Conservation (phyloP, 163 green algal genomes). For the Smithsoniella earleae region DNA sequence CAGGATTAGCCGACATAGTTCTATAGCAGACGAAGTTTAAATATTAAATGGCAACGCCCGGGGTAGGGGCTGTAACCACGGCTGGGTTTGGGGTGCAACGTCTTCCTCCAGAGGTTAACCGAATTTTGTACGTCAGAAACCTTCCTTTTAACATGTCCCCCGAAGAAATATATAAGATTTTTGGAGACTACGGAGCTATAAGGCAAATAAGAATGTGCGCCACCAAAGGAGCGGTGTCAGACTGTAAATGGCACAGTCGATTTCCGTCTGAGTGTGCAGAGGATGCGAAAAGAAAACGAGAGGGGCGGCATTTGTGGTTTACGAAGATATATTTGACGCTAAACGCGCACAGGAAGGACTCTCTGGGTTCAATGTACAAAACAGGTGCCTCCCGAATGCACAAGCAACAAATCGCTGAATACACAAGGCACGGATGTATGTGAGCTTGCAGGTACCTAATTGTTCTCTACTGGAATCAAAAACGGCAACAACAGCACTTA, state of each 20-base stretch:
- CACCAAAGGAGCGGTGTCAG: too few relatives aligned
- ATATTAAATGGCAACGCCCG: too few relatives aligned
- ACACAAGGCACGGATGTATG: not conserved
- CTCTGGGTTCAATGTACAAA: slow-evolving; percentile 92
- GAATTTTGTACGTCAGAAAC: slow-evolving; percentile 82
- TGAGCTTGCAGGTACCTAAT: slow-evolving; percentile 92
- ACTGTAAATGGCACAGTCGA: too few relatives aligned
- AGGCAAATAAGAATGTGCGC: slow-evolving; percentile 57
- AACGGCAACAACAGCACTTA: slow-evolving; percentile 54
- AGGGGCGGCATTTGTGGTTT: slow-evolving; percentile 93
- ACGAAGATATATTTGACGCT: slow-evolving; percentile 94
- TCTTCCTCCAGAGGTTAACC: slow-evolving; percentile 83
- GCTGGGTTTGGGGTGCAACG: slow-evolving; percentile 34
- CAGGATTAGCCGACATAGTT: too few relatives aligned
- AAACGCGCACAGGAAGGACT: slow-evolving; percentile 86
- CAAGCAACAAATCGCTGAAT: not conserved
- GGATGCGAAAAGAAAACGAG: slow-evolving; percentile 82
- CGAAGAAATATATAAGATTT: slow-evolving; percentile 91
- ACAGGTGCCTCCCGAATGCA: slow-evolving; percentile 36
- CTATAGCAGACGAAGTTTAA: too few relatives aligned
- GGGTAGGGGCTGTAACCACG: not conserved
- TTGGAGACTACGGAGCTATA: slow-evolving; percentile 80
- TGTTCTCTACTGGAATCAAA: slow-evolving; percentile 83
- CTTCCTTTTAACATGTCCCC: slow-evolving; percentile 92
- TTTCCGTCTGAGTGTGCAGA: slow-evolving; percentile 42